Evolutionary conservation across 2,329 filamentous ascomycete species (phyloP).

Genomic region (Aspergillus pseudoterreus): DNA sequence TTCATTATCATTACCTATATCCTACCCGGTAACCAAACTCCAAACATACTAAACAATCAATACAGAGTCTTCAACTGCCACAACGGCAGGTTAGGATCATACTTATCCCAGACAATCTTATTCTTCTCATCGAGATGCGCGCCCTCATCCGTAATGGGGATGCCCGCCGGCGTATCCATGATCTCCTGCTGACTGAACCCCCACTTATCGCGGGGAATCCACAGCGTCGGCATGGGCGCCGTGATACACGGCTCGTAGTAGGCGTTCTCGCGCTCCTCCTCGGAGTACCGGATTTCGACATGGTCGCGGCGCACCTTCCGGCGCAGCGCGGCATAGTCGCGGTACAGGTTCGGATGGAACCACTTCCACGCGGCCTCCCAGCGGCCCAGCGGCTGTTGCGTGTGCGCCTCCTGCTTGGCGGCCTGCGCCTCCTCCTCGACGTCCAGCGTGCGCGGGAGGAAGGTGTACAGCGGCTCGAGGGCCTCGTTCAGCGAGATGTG

Average conservation of each 20-base stretch:
- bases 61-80: slow-evolving; percentile 53
- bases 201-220: slow-evolving; percentile 74
- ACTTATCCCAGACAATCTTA: slow-evolving; percentile 59
- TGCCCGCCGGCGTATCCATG: slow-evolving; percentile 65
- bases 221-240: slow-evolving; percentile 62
- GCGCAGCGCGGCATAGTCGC: slow-evolving; percentile 69
- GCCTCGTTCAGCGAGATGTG: slow-evolving; percentile 57
- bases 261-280: slow-evolving; percentile 60
- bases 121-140: slow-evolving; percentile 68
- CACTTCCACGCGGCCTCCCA: slow-evolving; percentile 31
- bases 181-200: slow-evolving; percentile 75
- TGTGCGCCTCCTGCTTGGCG: slow-evolving; percentile 29
- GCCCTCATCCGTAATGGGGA: slow-evolving; percentile 75
- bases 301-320: slow-evolving; percentile 61
- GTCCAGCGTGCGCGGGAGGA: slow-evolving; percentile 67
- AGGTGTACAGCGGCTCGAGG: slow-evolving; percentile 50
- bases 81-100: slow-evolving; percentile 54
- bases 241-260: slow-evolving; percentile 71
- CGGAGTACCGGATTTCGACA: slow-evolving; percentile 57
- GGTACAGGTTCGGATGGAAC: slow-evolving; percentile 71
- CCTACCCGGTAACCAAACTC: not conserved
- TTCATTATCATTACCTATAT: not conserved
- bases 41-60: slow-evolving; percentile 19
- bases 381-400: not conserved
- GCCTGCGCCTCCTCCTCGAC: slow-evolving; percentile 50